Evolutionary conservation across 75 land plant genomes (phyloP).

Genomic region (Picea sitchensis): DNA sequence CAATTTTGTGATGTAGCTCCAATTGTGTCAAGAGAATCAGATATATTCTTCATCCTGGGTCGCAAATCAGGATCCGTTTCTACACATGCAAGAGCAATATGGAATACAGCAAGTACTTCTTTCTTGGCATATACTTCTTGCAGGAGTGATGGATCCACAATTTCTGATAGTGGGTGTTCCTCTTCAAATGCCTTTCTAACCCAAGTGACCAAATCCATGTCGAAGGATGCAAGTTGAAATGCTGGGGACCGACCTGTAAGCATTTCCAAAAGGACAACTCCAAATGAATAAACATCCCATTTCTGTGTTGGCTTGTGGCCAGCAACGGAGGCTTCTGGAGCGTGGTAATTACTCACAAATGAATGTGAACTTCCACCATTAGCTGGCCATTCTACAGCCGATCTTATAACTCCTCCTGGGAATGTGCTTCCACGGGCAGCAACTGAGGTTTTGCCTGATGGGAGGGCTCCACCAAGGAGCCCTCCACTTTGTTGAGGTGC

Average conservation of each 20-base stretch:
- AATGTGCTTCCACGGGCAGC: slow-evolving; percentile 3
- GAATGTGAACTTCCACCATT: slow-evolving; percentile 18
- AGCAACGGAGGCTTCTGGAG: slow-evolving; percentile 60
- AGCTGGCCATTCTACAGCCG: slow-evolving; percentile 14
- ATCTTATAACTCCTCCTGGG: slow-evolving; percentile 19
- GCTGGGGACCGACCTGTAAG: slow-evolving; percentile 70
- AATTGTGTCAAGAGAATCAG: slow-evolving; percentile 55
- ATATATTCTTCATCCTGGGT: slow-evolving; percentile 70
- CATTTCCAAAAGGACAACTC: slow-evolving; percentile 65
- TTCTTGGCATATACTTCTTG: slow-evolving; percentile 64
- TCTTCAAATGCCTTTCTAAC: slow-evolving; percentile 63
- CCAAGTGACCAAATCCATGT: slow-evolving; percentile 61
- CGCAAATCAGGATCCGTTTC: slow-evolving; percentile 63
- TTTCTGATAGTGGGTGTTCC: slow-evolving; percentile 54
- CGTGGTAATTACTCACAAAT: slow-evolving; percentile 27
- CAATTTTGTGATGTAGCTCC: slow-evolving; percentile 12
- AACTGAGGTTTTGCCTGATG: slow-evolving; percentile 22
- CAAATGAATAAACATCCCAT: slow-evolving; percentile 86
- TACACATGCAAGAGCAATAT: slow-evolving; percentile 68
- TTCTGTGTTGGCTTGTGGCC: slow-evolving; percentile 58
- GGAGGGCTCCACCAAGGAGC: slow-evolving; percentile 41
- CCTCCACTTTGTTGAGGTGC: slow-evolving; percentile 29
- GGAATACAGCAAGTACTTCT: slow-evolving; percentile 59
- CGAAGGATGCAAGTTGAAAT: slow-evolving; percentile 22
- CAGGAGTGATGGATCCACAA: slow-evolving; percentile 66